Conservation (phyloP, 106 monocot genomes). For the Dendrobium catenatum region DNA sequence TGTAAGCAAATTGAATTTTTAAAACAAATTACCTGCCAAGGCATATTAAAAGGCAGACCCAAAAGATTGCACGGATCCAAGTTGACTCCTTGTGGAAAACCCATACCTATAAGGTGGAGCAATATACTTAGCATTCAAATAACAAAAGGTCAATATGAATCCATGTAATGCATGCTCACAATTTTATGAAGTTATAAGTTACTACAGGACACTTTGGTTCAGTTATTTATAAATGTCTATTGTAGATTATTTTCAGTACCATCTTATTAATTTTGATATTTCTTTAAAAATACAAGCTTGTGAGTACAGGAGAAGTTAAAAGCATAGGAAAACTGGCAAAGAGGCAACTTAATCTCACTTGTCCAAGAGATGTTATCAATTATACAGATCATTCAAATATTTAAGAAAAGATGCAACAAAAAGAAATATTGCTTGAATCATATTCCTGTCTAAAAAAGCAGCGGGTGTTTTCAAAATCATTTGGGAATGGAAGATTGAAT, state of each 20-base stretch:
- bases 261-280: no score
- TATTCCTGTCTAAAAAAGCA: no score
- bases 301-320: no score
- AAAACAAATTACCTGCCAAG: constrained; percentile 9
- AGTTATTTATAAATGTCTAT: neutral
- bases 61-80: constrained; percentile 23
- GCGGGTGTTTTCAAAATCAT: no score
- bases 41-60: constrained; percentile 28
- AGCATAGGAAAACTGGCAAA: no score
- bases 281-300: no score
- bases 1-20: neutral
- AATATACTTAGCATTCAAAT: neutral
- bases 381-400: no score
- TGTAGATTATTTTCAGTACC: neutral
- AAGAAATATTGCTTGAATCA: no score
- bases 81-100: constrained; percentile 29
- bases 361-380: no score
- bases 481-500: no score
- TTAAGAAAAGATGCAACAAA: no score
- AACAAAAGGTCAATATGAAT: neutral
- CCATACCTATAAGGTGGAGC: constrained; percentile 20
- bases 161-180: neutral
- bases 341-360: no score
- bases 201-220: neutral
- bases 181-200: neutral